phyloP scores from a whole-genome alignment of 345 rosid species.

The Corchorus capsularis region DNA sequence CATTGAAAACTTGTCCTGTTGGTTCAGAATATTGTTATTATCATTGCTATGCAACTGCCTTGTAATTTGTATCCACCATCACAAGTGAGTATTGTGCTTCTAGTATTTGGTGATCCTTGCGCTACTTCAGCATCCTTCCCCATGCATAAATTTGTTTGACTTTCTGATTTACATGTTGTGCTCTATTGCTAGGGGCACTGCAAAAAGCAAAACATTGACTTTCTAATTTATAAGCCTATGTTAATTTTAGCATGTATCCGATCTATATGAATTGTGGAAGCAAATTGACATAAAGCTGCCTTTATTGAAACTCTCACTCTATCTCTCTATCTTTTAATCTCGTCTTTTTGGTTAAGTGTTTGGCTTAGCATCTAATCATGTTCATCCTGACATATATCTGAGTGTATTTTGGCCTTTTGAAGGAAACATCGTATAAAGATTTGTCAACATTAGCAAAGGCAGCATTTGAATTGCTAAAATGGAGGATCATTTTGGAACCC shows the following conservation, averaged over 20 bases:
- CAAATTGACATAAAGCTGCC: constrained; percentile 13
- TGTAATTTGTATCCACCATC: background rate
- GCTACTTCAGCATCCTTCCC: constrained; percentile 3
- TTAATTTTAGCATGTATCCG: background rate
- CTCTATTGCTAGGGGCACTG: background rate
- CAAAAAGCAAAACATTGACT: background rate
- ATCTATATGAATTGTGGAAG: constrained; percentile 14
- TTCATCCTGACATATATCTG: constrained; percentile 24
- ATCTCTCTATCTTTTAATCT: background rate
- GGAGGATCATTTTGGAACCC: constrained; percentile 84
- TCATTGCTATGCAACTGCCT: background rate
- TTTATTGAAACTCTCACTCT: background rate
- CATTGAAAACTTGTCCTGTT: background rate
- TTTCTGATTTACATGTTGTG: background rate
- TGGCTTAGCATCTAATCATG: background rate
- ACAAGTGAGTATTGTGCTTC: constrained; percentile 4
- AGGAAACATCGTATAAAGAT: constrained; percentile 99
- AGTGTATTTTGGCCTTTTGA: constrained; percentile 29
- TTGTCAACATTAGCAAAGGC: constrained; percentile 93
- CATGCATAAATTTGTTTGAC: background rate
- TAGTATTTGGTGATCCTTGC: background rate
- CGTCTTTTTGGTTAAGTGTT: constrained; percentile 4
- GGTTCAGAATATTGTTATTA: background rate
- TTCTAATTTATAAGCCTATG: too few relatives aligned
- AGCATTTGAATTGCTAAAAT: constrained; percentile 88